phyloP scores from a whole-genome alignment of 305 asterid genomes.

The Andrographis paniculata region DNA sequence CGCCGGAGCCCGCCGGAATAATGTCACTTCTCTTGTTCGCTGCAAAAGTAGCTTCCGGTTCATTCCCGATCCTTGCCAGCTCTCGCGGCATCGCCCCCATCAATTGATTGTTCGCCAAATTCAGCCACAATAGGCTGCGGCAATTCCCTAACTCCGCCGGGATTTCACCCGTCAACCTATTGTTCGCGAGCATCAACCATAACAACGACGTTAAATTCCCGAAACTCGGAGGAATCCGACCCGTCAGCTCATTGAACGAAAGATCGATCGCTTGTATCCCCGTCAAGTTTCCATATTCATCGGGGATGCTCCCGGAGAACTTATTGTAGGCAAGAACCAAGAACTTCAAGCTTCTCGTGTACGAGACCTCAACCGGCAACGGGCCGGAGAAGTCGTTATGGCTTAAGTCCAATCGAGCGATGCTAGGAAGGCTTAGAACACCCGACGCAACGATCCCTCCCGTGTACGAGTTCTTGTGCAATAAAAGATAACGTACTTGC shows the following conservation, averaged over 20 bases:
- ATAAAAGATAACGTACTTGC: slow-evolving; percentile 58
- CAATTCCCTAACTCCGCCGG: slow-evolving; percentile 78
- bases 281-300: slow-evolving; percentile 49
- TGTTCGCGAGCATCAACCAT: slow-evolving; percentile 93
- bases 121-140: slow-evolving; percentile 80
- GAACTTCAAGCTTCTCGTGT: slow-evolving; percentile 47
- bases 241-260: slow-evolving; percentile 53
- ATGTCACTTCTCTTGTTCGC: slow-evolving; percentile 31
- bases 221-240: slow-evolving; percentile 55
- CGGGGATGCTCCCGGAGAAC: slow-evolving; percentile 70
- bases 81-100: slow-evolving; percentile 50
- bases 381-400: slow-evolving; percentile 61
- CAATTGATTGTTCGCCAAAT: slow-evolving; percentile 62
- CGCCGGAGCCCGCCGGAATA: slow-evolving; percentile 74
- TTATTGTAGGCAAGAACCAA: slow-evolving; percentile 66
- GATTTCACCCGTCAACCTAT: slow-evolving; percentile 51
- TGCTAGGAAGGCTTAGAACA: slow-evolving; percentile 43
- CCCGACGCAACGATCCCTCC: slow-evolving; percentile 63
- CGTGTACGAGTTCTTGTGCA: slow-evolving; percentile 49
- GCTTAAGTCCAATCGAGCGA: slow-evolving; percentile 72
- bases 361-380: slow-evolving; percentile 51
- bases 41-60: slow-evolving; percentile 51
- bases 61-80: slow-evolving; percentile 49
- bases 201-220: slow-evolving; percentile 63
- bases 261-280: slow-evolving; percentile 82